Evolutionary conservation across 805 yeast species (phyloP), one percentile per base, ranked within the genome.

Genomic region (Wickerhamiella shivajii): DNA sequence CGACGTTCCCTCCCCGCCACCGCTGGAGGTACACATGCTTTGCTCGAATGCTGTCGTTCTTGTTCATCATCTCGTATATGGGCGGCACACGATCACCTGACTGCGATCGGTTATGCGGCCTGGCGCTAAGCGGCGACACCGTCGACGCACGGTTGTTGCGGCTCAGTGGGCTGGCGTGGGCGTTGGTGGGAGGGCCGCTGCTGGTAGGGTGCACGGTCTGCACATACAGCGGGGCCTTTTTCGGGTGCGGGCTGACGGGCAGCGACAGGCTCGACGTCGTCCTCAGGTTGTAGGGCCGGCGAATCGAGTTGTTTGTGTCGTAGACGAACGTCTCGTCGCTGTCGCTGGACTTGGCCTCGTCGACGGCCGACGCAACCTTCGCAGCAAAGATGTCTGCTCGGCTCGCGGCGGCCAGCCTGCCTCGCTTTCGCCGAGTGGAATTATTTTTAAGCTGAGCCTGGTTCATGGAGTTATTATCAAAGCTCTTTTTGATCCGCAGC

Each of bases 271-370:
- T 34, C 9, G 48, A 44, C 16, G 40, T n/a, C 8, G 47, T 33
- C 14, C 47, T 43, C n/a, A 31, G 13, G 24, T 41, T 37, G 7
- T 48, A 45, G 12, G 43, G 37, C 8, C 51, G 37, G 21, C 38
- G 36, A 12, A 34, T 18, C 24, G 27, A 24, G 28, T 36, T 31
- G 43, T 55, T 43, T 47, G 60, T 70, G 47, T 85, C 96, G 53
- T 87, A 87, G n/a, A 87, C 95, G 63, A 90, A 87, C 2, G 93
- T 83, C 53, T 90, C 98, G 45, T 85, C 94, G 17, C 84, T 73
- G 52, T 85, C 96, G 21, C 85, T 75, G 25, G 78, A 72, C 19
- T 53, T 50, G 40, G 78, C 81, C 45, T 83, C 94, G 42, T 78
- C 93, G 3, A 87, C 92, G 1, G 97, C 97, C 36, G 83, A 76